These are phyloP conservation scores for Cadophora sp. DNA, from an alignment of 2,329 filamentous ascomycete species.

Conservation along the genomic window DNA sequence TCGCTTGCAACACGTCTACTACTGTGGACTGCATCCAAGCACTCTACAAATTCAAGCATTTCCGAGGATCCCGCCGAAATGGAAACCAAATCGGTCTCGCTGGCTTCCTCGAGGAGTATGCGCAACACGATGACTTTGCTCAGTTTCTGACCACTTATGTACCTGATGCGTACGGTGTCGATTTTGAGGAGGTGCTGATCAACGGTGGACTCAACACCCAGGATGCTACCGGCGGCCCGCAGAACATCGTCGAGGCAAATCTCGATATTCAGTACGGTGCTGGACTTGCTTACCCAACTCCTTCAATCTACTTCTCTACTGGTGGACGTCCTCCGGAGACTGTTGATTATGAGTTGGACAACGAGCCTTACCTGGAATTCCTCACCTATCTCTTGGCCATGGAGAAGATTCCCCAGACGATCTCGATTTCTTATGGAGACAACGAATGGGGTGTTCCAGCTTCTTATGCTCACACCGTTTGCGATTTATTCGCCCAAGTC, in stretches of 20 bases:
- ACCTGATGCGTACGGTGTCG: slow-evolving; percentile 49
- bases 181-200: slow-evolving; percentile 46
- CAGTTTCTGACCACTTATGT: slow-evolving; percentile 52
- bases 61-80: slow-evolving; percentile 22
- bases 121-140: slow-evolving; percentile 48
- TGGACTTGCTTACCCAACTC: slow-evolving; percentile 59
- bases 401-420: slow-evolving; percentile 60
- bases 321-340: slow-evolving; percentile 57
- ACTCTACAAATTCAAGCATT: slow-evolving; percentile 41
- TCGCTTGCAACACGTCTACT: slow-evolving; percentile 42
- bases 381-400: slow-evolving; percentile 60
- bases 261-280: slow-evolving; percentile 61
- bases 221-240: slow-evolving; percentile 45
- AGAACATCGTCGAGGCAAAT: slow-evolving; percentile 55
- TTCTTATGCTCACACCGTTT: slow-evolving; percentile 65
- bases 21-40: slow-evolving; percentile 43
- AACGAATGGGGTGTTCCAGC: slow-evolving; percentile 67
- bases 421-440: slow-evolving; percentile 71
- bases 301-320: slow-evolving; percentile 59
- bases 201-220: slow-evolving; percentile 50
- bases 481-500: slow-evolving; percentile 66
- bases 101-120: slow-evolving; percentile 43
- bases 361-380: slow-evolving; percentile 71
- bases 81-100: slow-evolving; percentile 39
- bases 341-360: slow-evolving; percentile 55